phyloP scores from a whole-genome alignment of 805 yeast genomes.

The Yarrowia sp. region DNA sequence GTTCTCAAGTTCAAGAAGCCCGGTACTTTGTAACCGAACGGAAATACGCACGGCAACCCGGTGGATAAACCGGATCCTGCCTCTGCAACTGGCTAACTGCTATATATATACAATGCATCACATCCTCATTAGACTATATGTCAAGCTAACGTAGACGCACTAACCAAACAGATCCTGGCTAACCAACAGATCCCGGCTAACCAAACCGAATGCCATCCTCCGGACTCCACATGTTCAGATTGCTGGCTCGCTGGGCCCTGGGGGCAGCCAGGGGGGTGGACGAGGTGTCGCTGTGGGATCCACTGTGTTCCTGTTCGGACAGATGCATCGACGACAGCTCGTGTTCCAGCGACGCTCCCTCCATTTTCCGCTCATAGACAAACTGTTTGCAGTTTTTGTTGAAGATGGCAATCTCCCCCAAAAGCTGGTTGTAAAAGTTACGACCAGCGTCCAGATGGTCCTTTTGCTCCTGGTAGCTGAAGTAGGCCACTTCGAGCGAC shows the following conservation, averaged over 20 bases:
- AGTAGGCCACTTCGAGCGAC: constrained; percentile 48
- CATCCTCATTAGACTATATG: no score
- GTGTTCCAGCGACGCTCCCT: constrained; percentile 51
- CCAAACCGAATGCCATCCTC: constrained; percentile 4
- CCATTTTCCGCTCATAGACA: constrained; percentile 49
- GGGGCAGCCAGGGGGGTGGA: not conserved
- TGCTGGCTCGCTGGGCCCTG: constrained; percentile 3
- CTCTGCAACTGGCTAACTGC: not conserved
- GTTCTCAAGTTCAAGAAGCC: constrained; percentile 25
- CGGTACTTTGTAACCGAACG: not conserved
- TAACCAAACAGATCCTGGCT: no score
- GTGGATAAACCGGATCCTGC: no score
- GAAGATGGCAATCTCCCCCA: constrained; percentile 45
- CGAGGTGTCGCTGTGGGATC: not conserved
- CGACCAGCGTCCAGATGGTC: constrained; percentile 64
- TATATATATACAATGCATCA: constrained; percentile 14
- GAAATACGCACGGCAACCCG: no score
- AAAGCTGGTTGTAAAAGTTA: constrained; percentile 64
- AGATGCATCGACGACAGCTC: not conserved
- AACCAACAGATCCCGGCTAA: no score
- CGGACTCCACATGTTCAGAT: not conserved
- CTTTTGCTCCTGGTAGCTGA: constrained; percentile 53
- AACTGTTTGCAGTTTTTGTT: constrained; percentile 50
- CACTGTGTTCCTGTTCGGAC: not conserved
- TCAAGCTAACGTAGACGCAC: no score